These are phyloP conservation scores for Thelonectria olida DNA, from an alignment of 2,329 filamentous ascomycete genomes.

Conservation along the genomic window DNA sequence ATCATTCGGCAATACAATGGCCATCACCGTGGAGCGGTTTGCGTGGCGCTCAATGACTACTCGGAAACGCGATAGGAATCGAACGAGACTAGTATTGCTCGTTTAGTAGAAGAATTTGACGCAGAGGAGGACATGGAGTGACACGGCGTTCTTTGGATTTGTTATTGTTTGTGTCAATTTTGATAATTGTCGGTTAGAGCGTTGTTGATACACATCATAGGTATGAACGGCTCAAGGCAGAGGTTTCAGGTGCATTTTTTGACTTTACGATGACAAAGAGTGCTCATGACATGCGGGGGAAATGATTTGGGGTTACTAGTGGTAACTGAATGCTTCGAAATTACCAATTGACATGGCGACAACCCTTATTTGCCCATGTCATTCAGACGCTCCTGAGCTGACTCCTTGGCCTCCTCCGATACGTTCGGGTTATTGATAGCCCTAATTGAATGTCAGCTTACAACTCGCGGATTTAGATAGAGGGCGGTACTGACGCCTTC, in stretches of 20 bases:
- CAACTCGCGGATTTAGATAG: neutral
- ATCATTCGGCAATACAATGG: constrained; percentile 97
- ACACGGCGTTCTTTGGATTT: constrained; percentile 31
- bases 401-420: constrained; percentile 63
- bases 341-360: too few species aligned
- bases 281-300: too few species aligned
- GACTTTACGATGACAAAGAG: too few species aligned
- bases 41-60: constrained; percentile 92
- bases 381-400: constrained; percentile 61
- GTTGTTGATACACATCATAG: too few species aligned
- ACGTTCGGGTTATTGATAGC: constrained; percentile 65
- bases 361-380: constrained; percentile 21
- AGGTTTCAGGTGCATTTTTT: too few species aligned
- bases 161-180: neutral
- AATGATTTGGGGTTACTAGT: too few species aligned
- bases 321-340: neutral
- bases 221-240: too few species aligned
- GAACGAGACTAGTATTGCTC: neutral
- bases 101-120: neutral
- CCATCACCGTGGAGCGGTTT: constrained; percentile 90
- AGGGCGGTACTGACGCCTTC: neutral
- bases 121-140: constrained; percentile 20
- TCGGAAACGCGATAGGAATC: constrained; percentile 59
- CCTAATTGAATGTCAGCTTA: neutral
- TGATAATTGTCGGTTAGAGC: too few species aligned